Evolutionary conservation across 2,329 filamentous ascomycete genomes (phyloP).

Genomic region (Epichloe festucae): DNA sequence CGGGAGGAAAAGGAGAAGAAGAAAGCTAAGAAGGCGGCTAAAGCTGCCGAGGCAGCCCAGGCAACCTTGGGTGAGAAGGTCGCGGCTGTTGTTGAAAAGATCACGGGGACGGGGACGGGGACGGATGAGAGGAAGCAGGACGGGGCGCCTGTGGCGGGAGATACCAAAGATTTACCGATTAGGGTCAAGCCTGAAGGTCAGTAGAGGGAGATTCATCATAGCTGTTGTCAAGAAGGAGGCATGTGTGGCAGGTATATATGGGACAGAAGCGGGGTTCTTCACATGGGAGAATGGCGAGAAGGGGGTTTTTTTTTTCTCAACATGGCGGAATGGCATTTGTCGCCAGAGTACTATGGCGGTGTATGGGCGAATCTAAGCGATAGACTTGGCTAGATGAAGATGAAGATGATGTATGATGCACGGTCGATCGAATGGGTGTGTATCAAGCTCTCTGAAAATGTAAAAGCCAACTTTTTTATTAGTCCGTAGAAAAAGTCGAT

Average conservation of each 20-base stretch:
- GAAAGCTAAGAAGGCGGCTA: slow-evolving; percentile 22
- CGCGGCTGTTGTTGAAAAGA: neutral
- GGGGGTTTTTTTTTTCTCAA: neutral
- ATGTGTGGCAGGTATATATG: neutral
- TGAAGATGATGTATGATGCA: too few relatives aligned
- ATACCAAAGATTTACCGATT: slow-evolving; percentile 12
- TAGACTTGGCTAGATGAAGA: neutral
- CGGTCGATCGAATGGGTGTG: too few relatives aligned
- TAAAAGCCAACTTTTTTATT: too few relatives aligned
- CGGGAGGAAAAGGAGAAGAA: slow-evolving; percentile 35
- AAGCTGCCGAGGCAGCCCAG: slow-evolving; percentile 20
- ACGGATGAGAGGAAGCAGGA: slow-evolving; percentile 7
- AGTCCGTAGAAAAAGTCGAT: too few relatives aligned
- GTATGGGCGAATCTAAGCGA: neutral
- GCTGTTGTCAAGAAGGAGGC: neutral
- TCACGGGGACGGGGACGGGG: neutral
- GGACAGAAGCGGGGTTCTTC: neutral
- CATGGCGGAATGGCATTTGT: neutral
- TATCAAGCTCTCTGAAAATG: too few relatives aligned
- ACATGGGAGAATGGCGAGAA: neutral
- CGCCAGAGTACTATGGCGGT: neutral
- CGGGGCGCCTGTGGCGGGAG: slow-evolving; percentile 9
- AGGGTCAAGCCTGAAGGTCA: slow-evolving; percentile 9
- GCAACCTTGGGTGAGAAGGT: slow-evolving; percentile 6
- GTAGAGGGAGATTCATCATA: neutral